Conservation (phyloP, 75 land plant species). For the Chamaecyparis obtusa region DNA sequence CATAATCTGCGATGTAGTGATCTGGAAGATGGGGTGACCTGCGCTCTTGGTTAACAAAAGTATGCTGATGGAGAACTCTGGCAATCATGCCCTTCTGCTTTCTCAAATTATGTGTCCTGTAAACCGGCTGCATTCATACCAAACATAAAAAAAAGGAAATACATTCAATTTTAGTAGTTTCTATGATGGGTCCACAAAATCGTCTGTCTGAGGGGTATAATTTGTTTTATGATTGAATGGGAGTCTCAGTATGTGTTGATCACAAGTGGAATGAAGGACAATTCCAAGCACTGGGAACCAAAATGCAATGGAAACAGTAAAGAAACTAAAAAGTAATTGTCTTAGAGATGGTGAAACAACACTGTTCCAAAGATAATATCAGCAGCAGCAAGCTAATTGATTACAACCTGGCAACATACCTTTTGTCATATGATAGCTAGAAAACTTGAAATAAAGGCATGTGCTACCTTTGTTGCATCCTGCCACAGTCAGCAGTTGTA, state of each 20-base stretch:
- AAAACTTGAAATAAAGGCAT: not conserved
- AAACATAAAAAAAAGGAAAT: not conserved
- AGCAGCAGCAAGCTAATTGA: too few species aligned
- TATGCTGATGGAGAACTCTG: not conserved
- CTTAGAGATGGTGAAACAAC: too few species aligned
- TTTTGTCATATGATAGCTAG: not conserved
- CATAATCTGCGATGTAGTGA: not conserved
- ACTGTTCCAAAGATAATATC: too few species aligned
- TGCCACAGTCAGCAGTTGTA: not conserved
- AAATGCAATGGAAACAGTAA: too few species aligned
- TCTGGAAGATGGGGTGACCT: not conserved
- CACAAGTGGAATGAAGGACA: too few species aligned
- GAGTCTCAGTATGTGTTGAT: too few species aligned
- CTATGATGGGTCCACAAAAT: too few species aligned
- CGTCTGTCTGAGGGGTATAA: too few species aligned
- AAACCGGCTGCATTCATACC: not conserved
- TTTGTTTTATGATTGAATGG: too few species aligned
- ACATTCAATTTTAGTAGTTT: not conserved
- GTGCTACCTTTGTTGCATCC: not conserved
- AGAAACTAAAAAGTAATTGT: too few species aligned
- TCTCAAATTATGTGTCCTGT: not conserved
- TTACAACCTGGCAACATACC: too few species aligned
- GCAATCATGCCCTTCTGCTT: not conserved
- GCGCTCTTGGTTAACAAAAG: not conserved
- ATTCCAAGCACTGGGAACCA: too few species aligned